Percentiles rank a stretch among this genome's conserved stretches.
These are phyloP conservation scores for Hepatocystis sp. DNA, from an alignment of 169 alveolate species.

Conservation along the genomic window DNA sequence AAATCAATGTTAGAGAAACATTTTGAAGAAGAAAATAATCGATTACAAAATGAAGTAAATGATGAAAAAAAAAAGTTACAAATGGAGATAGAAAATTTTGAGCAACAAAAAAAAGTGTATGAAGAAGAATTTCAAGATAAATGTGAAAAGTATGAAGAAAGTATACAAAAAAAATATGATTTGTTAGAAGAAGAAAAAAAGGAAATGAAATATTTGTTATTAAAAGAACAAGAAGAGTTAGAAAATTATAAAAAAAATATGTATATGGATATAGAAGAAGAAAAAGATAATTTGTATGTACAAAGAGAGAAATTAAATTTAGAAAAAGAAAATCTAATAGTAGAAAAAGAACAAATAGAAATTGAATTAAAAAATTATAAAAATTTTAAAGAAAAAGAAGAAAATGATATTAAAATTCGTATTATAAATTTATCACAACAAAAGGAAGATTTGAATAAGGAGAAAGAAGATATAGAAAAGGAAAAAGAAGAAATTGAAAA, in stretches of 20 bases:
- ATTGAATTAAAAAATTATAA: conserved; percentile 71
- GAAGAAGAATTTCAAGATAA: conserved; percentile 63
- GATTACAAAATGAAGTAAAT: conserved; percentile 32
- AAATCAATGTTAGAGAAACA: conserved; percentile 21
- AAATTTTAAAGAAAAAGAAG: conserved; percentile 69
- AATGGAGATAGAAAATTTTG: conserved; percentile 61
- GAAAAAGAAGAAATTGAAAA: conserved; percentile 69
- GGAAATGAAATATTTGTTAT: conserved; percentile 55
- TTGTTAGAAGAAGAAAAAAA: conserved; percentile 46
- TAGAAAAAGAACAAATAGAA: conserved; percentile 72
- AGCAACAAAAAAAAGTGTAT: conserved; percentile 55
- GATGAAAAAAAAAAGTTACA: conserved; percentile 46
- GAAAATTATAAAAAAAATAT: conserved; percentile 51
- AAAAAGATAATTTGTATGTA: conserved; percentile 65
- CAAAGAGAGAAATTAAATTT: conserved; percentile 60
- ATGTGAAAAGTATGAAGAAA: conserved; percentile 66
- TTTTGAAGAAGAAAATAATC: conserved; percentile 36
- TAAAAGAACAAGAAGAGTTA: conserved; percentile 74
- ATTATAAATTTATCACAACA: conserved; percentile 72
- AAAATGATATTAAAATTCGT: conserved; percentile 62
- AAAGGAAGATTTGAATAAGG: conserved; percentile 67
- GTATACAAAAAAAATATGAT: conserved; percentile 57
- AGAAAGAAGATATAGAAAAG: conserved; percentile 50
- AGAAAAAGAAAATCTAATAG: conserved; percentile 71
- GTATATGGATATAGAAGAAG: conserved; percentile 64